These are phyloP conservation scores for Rubia occidens DNA, from an alignment of 305 asterid genomes.

Conservation along the genomic window DNA sequence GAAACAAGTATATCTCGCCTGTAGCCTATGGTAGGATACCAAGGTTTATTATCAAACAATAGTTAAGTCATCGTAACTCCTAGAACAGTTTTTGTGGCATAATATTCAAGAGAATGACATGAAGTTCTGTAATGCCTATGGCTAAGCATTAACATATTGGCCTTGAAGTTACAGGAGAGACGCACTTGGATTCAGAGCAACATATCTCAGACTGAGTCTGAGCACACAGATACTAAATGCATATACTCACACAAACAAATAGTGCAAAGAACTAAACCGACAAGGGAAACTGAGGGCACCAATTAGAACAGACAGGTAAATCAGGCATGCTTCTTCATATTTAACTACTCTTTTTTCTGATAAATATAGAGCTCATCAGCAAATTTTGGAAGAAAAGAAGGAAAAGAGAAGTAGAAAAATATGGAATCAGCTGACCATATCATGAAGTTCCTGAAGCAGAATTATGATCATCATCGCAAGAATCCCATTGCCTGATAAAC, in stretches of 20 bases:
- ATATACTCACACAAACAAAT: background rate
- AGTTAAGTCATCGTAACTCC: background rate
- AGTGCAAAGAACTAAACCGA: background rate
- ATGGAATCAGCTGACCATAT: conserved; percentile 15
- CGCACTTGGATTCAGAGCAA: background rate
- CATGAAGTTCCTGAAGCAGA: conserved; percentile 10
- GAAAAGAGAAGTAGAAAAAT: conserved; percentile 8
- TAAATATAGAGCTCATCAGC: conserved; percentile 12
- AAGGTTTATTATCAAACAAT: background rate
- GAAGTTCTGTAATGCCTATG: background rate
- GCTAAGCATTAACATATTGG: background rate
- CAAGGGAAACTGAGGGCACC: background rate
- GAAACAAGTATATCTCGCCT: background rate
- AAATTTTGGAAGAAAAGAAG: background rate
- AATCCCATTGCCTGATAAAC: conserved; percentile 92
- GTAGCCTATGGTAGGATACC: background rate
- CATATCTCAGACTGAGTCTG: background rate
- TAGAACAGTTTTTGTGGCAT: background rate
- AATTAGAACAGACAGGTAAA: conserved; percentile 10
- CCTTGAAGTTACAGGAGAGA: background rate
- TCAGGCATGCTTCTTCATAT: conserved; percentile 1
- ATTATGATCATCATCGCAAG: conserved; percentile 38
- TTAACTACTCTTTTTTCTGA: conserved; percentile 7
- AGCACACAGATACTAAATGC: background rate
- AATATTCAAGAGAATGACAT: background rate